A percentile compares a stretch with the other conserved stretches of the same genome.
Evolutionary conservation across 495 filamentous ascomycete species (phyloP).

Genomic region (Staphylotrichum tortipilum): DNA sequence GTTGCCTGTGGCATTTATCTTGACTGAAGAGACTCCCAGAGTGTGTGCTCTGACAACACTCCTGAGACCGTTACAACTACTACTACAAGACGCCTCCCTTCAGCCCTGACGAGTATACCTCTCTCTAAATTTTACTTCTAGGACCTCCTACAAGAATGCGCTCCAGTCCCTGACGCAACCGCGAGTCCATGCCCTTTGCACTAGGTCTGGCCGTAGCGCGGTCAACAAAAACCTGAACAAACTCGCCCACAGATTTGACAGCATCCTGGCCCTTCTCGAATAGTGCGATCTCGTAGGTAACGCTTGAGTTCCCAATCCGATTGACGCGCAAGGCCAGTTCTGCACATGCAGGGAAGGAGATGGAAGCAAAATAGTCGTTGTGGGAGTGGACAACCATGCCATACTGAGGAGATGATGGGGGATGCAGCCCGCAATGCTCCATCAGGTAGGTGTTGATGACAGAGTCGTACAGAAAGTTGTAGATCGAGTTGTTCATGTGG

Average conservation of each 20-base stretch:
- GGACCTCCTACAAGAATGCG: slow-evolving; percentile 16
- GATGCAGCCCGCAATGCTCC: slow-evolving; percentile 64
- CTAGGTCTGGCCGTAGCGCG: slow-evolving; percentile 60
- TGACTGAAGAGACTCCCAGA: too few relatives aligned
- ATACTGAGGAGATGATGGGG: slow-evolving; percentile 58
- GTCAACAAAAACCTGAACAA: slow-evolving; percentile 84
- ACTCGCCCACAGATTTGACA: slow-evolving; percentile 77
- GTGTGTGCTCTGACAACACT: too few relatives aligned
- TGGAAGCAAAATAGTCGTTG: slow-evolving; percentile 75
- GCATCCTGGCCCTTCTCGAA: slow-evolving; percentile 67
- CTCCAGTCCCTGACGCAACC: slow-evolving; percentile 47
- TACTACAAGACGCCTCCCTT: too few relatives aligned
- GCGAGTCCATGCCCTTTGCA: slow-evolving; percentile 47
- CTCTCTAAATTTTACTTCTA: slow-evolving; percentile 13
- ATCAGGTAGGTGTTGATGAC: slow-evolving; percentile 88
- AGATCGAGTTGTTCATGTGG: slow-evolving; percentile 77
- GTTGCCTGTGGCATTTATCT: too few relatives aligned
- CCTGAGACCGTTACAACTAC: too few relatives aligned
- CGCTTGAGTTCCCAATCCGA: slow-evolving; percentile 75
- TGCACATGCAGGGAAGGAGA: slow-evolving; percentile 73
- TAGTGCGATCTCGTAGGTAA: slow-evolving; percentile 86
- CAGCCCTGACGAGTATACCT: too few relatives aligned
- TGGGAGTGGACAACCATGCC: slow-evolving; percentile 76
- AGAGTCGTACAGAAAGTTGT: slow-evolving; percentile 76
- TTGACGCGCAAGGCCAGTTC: slow-evolving; percentile 78